Base-by-base conservation (phyloP, 768 basidiomycete species). In the Phylloporus rhodoxanthus region DNA sequence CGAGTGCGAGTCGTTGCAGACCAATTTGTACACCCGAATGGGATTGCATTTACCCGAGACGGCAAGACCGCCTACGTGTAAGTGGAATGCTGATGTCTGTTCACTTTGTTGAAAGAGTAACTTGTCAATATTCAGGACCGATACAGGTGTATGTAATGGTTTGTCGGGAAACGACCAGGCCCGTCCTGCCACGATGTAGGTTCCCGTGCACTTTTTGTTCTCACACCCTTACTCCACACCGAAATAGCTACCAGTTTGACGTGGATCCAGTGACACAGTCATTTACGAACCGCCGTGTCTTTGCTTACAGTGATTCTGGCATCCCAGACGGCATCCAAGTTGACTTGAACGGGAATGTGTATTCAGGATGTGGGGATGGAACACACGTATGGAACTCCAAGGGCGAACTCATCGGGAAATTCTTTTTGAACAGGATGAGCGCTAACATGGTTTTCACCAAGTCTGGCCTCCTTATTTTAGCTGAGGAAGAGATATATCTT, bases 1-100 rank as follows among this genome's bases (percentile, higher is more conserved):
- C 66, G 75, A 13, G 78, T 91, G 1, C 78, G 79, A 3, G 82
- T 84, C 8, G 84, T 89, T 4, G 89, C 90, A 0, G 84, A 87
- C 54, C 84, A 81, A 17, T 84, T 91, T 59, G 75, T 77, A 51
- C 77, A 76, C 55, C 77, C 76, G 37, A 91, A 91, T 57, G 90
- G 88, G 1, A 77, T 91, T 46, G 84, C 85, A 0, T 85, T 90
- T 63, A 77, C 76, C 13, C 66, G 70, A 2, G 79, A 84, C 53
- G 85, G 87, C 6, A 75, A 66, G 41, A 77, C 71, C 8, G 86
- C 80, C 3, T 91, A 84, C 59, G 71, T 90, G 85, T 75, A 47
- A 54, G 75, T 51, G 5, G 9, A 13, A 47, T 19, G 2, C 15
- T 4, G 42, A 43, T 20, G 29, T 47, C 0, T 52, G 44, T 8